phyloP scores from a whole-genome alignment of 306 rosid genomes.

The Arachis stenosperma region DNA sequence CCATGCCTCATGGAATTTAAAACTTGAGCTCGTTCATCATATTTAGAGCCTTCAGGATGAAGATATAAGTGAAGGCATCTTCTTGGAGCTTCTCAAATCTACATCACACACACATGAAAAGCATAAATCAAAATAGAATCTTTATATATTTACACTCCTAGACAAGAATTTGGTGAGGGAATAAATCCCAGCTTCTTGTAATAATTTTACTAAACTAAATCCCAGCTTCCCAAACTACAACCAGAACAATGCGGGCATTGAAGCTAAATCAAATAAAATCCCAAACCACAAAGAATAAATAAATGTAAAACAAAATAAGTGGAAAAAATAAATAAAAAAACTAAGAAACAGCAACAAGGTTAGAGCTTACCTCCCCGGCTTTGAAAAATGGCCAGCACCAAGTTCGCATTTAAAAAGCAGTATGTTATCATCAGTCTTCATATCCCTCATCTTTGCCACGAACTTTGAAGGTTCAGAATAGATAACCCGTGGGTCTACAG shows the following conservation, averaged over 20 bases:
- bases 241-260: no score
- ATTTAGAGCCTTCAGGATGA: slow-evolving; percentile 64
- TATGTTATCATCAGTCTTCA: slow-evolving; percentile 73
- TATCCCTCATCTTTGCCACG: slow-evolving; percentile 86
- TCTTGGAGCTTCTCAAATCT: slow-evolving; percentile 91
- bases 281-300: no score
- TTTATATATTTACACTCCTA: neutral
- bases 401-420: slow-evolving; percentile 88
- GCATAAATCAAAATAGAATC: neutral
- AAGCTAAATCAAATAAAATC: no score
- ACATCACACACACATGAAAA: slow-evolving; percentile 35
- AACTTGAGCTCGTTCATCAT: slow-evolving; percentile 43
- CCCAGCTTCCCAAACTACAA: no score
- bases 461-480: slow-evolving; percentile 93
- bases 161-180: slow-evolving; percentile 7
- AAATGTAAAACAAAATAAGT: no score
- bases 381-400: slow-evolving; percentile 92
- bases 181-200: no score
- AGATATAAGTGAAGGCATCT: slow-evolving; percentile 71
- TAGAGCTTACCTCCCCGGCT: slow-evolving; percentile 81
- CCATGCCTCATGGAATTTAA: neutral
- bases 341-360: no score
- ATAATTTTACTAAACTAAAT: no score
- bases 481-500: slow-evolving; percentile 85
- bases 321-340: no score